phyloP scores from a whole-genome alignment of 441 rosid genomes.

The Populus hybrid region DNA sequence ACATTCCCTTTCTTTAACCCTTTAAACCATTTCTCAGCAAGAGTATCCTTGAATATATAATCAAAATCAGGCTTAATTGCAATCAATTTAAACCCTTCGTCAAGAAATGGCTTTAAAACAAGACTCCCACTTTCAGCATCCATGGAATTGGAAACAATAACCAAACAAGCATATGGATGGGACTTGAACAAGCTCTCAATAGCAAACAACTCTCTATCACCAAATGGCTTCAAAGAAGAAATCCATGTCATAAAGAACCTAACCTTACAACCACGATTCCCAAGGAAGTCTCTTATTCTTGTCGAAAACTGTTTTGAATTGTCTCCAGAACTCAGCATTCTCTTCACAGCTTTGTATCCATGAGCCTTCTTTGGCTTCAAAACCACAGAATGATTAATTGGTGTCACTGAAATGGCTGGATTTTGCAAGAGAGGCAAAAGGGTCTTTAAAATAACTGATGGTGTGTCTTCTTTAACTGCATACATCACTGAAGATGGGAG shows the following conservation, averaged over 20 bases:
- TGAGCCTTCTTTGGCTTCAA: constrained; percentile 23
- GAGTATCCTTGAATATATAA: constrained; percentile 53
- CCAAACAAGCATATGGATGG: constrained; percentile 58
- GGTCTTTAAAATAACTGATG: constrained; percentile 32
- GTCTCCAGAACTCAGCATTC: constrained; percentile 19
- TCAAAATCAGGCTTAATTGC: constrained; percentile 61
- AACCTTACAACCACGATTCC: constrained; percentile 47
- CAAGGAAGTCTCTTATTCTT: constrained; percentile 42
- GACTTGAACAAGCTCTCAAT: constrained; percentile 63
- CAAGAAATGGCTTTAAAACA: constrained; percentile 44
- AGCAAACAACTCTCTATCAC: constrained; percentile 52
- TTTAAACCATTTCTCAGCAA: constrained; percentile 61
- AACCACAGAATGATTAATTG: constrained; percentile 10
- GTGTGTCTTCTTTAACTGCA: constrained; percentile 50
- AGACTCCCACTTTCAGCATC: constrained; percentile 48
- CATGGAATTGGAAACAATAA: constrained; percentile 64
- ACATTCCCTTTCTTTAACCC: constrained; percentile 47
- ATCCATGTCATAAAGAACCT: constrained; percentile 93
- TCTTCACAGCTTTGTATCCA: constrained; percentile 11
- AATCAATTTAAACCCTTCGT: constrained; percentile 46
- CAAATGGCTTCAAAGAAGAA: constrained; percentile 56
- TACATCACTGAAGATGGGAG: constrained; percentile 36
- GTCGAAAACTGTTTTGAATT: constrained; percentile 43
- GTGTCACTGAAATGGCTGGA: constrained; percentile 25
- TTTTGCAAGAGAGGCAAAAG: constrained; percentile 28